Evolutionary conservation across 257 asterid species (phyloP), one percentile per base, ranked within the genome.

Genomic region (Salvia miltiorrhiza): DNA sequence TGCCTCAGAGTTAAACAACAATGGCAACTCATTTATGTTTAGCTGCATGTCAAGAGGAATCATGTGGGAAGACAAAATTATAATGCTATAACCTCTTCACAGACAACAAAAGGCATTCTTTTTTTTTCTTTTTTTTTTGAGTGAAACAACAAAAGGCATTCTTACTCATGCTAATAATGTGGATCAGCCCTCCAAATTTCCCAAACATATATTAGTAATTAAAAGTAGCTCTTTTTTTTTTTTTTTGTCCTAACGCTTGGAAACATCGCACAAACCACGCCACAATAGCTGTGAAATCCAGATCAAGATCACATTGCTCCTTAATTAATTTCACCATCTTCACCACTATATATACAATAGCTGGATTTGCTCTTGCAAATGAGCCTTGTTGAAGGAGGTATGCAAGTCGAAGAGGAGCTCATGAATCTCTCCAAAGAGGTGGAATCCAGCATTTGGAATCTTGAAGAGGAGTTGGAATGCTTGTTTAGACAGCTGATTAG

Each of bases 401-500:
- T 32, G 55, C 75, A 60, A 17, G 72, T 35, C 4, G 75, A 77
- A n/a, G n/a, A n/a, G 44, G 69, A 49, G 39, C 21, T 73, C 8
- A 40, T 62, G 45, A 70, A 39, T 14, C 65, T 45, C 54, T 37
- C 39, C 33, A 77, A 55, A 49, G 77, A 73, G 55, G 74, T 76
- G 62, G 82, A 77, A 17, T 58, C 65, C 3, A 60, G 52, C 58
- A 76, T 78, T 60, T 69, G 30, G 45, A 57, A 23, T 6, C 45
- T 79, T 39, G 84, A 84, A 66, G 79, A 80, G 21, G 71, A 65
- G 23, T 44, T 82, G 0, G 82, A 82, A 33, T 54, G 79, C 58
- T 67, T 82, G 66, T 78, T 68, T 76, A 83, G 71, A 54, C 79
- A 76, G 44, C 69, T 83, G 72, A 77, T 83, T 26, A 77, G 56